phyloP scores from a whole-genome alignment of 306 rosid genomes.

The Mimosa bimucronata region DNA sequence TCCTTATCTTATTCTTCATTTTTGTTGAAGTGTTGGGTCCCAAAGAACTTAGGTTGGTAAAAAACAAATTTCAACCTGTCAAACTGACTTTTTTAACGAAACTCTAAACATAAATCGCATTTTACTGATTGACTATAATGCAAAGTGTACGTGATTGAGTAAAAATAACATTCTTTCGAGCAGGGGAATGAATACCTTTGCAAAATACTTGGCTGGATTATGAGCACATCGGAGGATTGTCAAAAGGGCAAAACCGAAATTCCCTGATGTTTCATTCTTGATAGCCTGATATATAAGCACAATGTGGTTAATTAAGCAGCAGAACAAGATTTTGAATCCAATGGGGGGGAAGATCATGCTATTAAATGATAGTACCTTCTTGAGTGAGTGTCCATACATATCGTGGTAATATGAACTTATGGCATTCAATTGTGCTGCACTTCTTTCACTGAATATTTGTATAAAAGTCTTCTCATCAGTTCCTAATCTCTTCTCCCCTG shows the following conservation, averaged over 20 bases:
- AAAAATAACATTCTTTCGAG: no score
- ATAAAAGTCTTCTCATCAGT: slow-evolving; percentile 65
- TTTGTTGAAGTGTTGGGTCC: no score
- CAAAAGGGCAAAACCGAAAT: slow-evolving; percentile 61
- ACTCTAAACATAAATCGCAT: no score
- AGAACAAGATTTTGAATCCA: slow-evolving; percentile 8
- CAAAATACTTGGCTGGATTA: slow-evolving; percentile 71
- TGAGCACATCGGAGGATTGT: slow-evolving; percentile 66
- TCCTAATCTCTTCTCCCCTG: slow-evolving; percentile 60
- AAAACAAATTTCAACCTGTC: no score
- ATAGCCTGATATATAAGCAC: slow-evolving; percentile 51
- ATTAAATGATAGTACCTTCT: slow-evolving; percentile 51
- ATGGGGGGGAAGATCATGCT: neutral
- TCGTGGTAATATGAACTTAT: slow-evolving; percentile 49
- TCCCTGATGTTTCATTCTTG: slow-evolving; percentile 77
- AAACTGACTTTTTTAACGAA: no score
- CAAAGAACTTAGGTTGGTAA: no score
- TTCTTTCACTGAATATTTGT: slow-evolving; percentile 60
- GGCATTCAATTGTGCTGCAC: slow-evolving; percentile 72
- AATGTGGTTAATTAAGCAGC: slow-evolving; percentile 37
- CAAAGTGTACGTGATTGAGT: no score
- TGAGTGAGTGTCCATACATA: slow-evolving; percentile 56
- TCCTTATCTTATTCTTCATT: no score
- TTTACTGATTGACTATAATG: no score
- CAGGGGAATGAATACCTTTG: slow-evolving; percentile 60